Evolutionary conservation across 257 asterid genomes (phyloP).

Genomic region (Perilla frutescens): DNA sequence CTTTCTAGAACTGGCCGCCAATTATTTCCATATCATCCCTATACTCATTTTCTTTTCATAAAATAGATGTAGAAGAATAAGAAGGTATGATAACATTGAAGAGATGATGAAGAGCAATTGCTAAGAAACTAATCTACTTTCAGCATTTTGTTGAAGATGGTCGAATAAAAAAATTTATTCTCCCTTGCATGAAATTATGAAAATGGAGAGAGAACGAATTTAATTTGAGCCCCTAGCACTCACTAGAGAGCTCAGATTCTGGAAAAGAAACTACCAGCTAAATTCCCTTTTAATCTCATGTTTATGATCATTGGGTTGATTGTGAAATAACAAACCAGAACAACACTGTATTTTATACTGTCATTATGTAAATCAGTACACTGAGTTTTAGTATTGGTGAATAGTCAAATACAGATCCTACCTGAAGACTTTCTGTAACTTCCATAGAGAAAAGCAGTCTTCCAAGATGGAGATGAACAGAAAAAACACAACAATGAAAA

Average conservation of each 20-base stretch:
- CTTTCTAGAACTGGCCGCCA: not conserved
- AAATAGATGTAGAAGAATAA: not conserved
- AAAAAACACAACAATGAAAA: slow-evolving; percentile 12
- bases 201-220: not conserved
- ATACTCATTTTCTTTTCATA: not conserved
- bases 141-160: not conserved
- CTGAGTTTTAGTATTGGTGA: not conserved
- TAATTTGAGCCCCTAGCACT: not conserved
- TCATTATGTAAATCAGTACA: slow-evolving; percentile 3
- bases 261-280: not conserved
- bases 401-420: slow-evolving; percentile 25
- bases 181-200: not conserved
- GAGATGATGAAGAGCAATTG: not conserved
- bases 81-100: not conserved
- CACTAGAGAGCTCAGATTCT: not conserved
- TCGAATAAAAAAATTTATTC: not conserved
- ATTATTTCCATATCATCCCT: not conserved
- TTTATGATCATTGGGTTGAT: not conserved
- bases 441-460: slow-evolving; percentile 15
- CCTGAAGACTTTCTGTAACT: slow-evolving; percentile 21
- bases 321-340: not conserved
- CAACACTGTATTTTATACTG: not conserved
- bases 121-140: not conserved
- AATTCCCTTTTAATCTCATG: slow-evolving; percentile 6
- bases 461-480: slow-evolving; percentile 20